Evolutionary conservation across 2,329 filamentous ascomycete genomes (phyloP), one percentile per base, ranked within the genome.

Genomic region (Teratosphaeria destructans): DNA sequence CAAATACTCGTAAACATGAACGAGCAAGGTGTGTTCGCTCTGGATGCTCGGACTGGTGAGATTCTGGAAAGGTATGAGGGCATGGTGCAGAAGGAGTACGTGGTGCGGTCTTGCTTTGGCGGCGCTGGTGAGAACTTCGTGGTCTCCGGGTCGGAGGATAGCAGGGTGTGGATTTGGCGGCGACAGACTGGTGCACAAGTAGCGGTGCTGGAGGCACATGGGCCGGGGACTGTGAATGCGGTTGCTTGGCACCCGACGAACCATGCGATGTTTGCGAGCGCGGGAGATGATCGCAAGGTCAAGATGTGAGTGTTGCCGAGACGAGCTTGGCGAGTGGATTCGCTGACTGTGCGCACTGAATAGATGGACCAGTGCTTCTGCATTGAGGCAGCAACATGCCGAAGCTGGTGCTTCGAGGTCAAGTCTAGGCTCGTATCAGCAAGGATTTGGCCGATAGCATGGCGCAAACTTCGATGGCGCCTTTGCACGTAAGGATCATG

Each of bases 101-200:
- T 96, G 59, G 95, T 99, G 61, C 82, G 93, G 56, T 89, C 86
- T 67, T 78, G 81, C 0, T 94, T 96, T 74, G 94, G 94, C 19
- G 94, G 94, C 35, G 92, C 93, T 1, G 87, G 89, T 60, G 91
- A 96, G 75, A 92, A 87, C 71, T 96, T 96, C 72, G 87, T 97
- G 10, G 80, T 95, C 32, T 93, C 89, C 68, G 94, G 94, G 11
- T 96, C 91, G 68, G 91, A 96, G 81, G 85, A 87, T 73, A 83
- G 83, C 2, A 81, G 82, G 59, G 82, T 97, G 52, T 87, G 90
- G 71, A 89, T 99, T 62, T 97, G 92, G 90, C 89, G 96, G 72
- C 94, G 90, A 73, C 87, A 86, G 59, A 90, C 88, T 39, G 90
- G 90, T 5, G 79, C 82, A 5, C 79, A 87, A 0, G 84, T 99